A percentile compares a stretch with the other conserved stretches of the same genome.
Evolutionary conservation across 106 monocot genomes (phyloP).

Genomic region (Dendrobium nobile): DNA sequence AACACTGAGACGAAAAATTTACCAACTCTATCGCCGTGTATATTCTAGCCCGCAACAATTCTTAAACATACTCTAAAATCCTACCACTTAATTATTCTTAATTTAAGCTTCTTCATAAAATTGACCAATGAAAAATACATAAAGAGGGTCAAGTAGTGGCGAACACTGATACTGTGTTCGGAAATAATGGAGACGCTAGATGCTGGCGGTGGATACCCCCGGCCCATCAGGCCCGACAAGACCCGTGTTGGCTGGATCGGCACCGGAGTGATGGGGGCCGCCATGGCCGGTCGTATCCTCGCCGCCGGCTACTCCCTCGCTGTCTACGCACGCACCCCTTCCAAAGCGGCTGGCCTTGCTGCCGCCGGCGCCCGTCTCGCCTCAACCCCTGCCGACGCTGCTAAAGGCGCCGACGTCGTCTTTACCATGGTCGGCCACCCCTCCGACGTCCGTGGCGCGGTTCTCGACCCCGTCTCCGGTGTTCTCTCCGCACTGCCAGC

Average conservation of each 20-base stretch:
- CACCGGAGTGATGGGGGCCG: slow-evolving; percentile 30
- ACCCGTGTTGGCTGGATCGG: slow-evolving; percentile 18
- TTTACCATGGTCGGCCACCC: slow-evolving; percentile 41
- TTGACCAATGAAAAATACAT: too few species aligned
- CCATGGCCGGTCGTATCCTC: slow-evolving; percentile 33
- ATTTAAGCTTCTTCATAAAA: too few species aligned
- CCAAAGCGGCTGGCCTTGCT: slow-evolving; percentile 12
- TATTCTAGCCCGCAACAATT: too few species aligned
- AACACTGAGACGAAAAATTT: too few species aligned
- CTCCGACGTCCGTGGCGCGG: slow-evolving; percentile 32
- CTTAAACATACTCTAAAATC: too few species aligned
- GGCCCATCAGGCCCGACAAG: slow-evolving; percentile 14
- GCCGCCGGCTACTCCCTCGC: slow-evolving; percentile 30
- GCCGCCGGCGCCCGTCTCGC: slow-evolving; percentile 22
- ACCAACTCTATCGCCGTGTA: too few species aligned
- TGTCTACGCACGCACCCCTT: slow-evolving; percentile 27
- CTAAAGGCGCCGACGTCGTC: slow-evolving; percentile 26
- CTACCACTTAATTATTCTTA: too few species aligned
- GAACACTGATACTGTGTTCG: too few species aligned
- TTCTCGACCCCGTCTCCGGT: slow-evolving; percentile 17
- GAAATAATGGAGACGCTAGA: neutral
- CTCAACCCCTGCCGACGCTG: slow-evolving; percentile 24
- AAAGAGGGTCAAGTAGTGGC: too few species aligned
- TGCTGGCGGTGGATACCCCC: slow-evolving; percentile 1
- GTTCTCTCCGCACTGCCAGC: slow-evolving; percentile 8